Base-by-base conservation (phyloP, 192 early-diverging fungal species). In the Mortierella alpina region DNA sequence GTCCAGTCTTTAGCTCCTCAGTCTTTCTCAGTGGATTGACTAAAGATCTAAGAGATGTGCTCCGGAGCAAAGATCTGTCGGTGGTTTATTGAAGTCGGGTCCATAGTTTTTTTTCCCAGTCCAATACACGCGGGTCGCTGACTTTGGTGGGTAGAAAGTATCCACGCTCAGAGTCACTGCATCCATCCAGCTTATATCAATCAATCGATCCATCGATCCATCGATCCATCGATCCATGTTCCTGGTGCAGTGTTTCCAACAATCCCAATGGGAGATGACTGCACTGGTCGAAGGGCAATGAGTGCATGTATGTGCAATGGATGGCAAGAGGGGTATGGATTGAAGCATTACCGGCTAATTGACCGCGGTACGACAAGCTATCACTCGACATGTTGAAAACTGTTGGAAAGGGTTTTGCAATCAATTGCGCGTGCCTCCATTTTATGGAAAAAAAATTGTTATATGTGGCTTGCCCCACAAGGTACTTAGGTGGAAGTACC, bases 141-240 rank as follows among this genome's bases (percentile, higher is more conserved):
- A 41, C 15, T 59, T 58, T 40, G 31, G 40, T 31, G 39, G 13
- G 40, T 59, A 4, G 39, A 14, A 13, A 15, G 41, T 59, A 41
- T 59, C 14, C 20, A 20, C 5, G 57, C 23, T 40, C 41, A 58
- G 39, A 41, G 58, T 59, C 42, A 31, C 58, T 42, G 12, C 31
- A 41, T 31, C 14, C 4, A 40, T 22, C 31, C 31, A 31, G 31
- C 31, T 31, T 15, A 2, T 51, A n/a, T 51, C 50, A 51, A 51
- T 51, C 11, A 51, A 64, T 64, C 48, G 45, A 31, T 5, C 0
- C 9, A 20, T 51, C 49, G 9, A 47, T 15, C 14, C 46, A 68
- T 70, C 70, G 62, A 72, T 72, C 71, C 45, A 73, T 73, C 71
- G 50, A 73, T 73, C 71, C 71, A 73, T 73, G 62, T n/a, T 51